Conservation (phyloP, 768 basidiomycete genomes). For the Cystofilobasidium macerans region DNA sequence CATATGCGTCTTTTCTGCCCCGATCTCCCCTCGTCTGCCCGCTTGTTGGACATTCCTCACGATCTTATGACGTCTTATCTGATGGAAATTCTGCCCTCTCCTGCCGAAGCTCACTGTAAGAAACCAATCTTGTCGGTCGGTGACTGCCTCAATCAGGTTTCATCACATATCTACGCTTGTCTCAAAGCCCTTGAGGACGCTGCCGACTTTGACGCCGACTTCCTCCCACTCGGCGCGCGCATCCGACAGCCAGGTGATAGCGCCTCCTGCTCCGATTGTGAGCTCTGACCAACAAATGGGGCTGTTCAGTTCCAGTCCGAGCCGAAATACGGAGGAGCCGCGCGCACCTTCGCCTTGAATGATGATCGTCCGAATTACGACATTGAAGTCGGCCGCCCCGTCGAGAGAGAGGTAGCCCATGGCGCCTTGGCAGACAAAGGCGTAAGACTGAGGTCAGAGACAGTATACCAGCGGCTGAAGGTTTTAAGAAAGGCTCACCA, state of each 20-base stretch:
- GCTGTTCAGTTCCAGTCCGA: too few species aligned
- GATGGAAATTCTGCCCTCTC: too few species aligned
- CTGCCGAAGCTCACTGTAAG: too few species aligned
- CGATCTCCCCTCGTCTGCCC: too few species aligned
- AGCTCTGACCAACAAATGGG: constrained; percentile 29
- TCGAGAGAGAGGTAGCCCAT: constrained; percentile 86
- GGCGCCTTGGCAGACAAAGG: constrained; percentile 45
- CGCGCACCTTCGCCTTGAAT: constrained; percentile 24
- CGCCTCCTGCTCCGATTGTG: constrained; percentile 78
- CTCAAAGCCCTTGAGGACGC: constrained; percentile 32
- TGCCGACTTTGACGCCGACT: constrained; percentile 65
- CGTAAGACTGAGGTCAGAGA: background rate
- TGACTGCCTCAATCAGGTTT: too few species aligned
- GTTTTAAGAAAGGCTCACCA: constrained; percentile 27
- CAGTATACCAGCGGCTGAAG: background rate
- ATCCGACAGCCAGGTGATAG: constrained; percentile 85
- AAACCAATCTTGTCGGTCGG: too few species aligned
- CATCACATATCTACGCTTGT: too few species aligned
- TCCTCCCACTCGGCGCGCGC: constrained; percentile 86
- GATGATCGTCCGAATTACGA: constrained; percentile 84
- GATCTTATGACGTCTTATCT: too few species aligned
- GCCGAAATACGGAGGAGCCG: too few species aligned
- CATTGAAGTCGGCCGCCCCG: constrained; percentile 83
- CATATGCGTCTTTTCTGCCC: too few species aligned
- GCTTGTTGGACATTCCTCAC: too few species aligned